Evolutionary conservation across 495 filamentous ascomycete species (phyloP).

Genomic region (Trichoderma gamsii): DNA sequence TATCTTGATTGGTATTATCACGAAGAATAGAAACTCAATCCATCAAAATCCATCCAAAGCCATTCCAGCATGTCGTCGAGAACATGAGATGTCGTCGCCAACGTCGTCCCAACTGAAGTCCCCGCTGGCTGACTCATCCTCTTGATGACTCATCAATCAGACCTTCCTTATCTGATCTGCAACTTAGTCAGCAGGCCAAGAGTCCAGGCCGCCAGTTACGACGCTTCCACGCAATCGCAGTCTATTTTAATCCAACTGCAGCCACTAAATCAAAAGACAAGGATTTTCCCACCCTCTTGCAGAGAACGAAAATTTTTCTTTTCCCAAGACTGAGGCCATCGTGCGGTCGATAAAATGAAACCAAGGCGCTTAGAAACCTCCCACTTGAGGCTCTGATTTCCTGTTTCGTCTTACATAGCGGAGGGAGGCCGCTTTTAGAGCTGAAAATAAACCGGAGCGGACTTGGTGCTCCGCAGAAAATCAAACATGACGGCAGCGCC

Average conservation of each 20-base stretch:
- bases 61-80: not conserved
- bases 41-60: not conserved
- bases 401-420: not conserved
- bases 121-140: not conserved
- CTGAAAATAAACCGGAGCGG: not conserved
- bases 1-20: not conserved
- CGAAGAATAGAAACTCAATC: not conserved
- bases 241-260: not conserved
- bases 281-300: not conserved
- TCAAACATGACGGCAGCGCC: not conserved
- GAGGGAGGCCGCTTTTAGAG: not conserved
- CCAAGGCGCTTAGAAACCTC: not conserved
- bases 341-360: not conserved
- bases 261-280: not conserved
- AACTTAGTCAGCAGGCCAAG: not conserved
- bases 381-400: not conserved
- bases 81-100: not conserved
- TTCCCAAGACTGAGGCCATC: not conserved
- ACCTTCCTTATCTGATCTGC: not conserved
- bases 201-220: not conserved
- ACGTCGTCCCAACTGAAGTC: not conserved
- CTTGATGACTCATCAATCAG: not conserved
- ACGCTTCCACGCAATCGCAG: constrained; percentile 1
- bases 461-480: not conserved
- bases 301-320: not conserved